A percentile compares a stretch with the other conserved stretches of the same genome.
Conservation (phyloP, 2,329 filamentous ascomycete species). For the Neurospora sp. region DNA sequence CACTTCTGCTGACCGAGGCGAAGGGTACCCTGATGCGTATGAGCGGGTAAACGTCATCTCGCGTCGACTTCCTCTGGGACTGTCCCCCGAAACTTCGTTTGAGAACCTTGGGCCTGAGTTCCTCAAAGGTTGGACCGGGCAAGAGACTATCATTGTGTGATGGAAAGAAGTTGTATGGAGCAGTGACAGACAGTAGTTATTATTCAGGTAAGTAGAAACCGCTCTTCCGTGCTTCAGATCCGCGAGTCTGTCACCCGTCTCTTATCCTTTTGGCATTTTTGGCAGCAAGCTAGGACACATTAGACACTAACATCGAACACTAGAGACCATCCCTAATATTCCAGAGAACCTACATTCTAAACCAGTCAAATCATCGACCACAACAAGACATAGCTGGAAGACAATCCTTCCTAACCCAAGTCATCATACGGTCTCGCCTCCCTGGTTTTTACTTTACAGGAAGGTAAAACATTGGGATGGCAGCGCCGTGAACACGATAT, state of each 20-base stretch:
- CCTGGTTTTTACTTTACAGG: too few relatives aligned
- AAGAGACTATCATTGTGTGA: background rate
- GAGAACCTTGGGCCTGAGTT: background rate
- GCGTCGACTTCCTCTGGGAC: background rate
- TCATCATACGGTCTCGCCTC: too few relatives aligned
- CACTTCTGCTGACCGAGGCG: background rate
- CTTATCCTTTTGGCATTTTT: too few relatives aligned
- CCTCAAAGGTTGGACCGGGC: background rate
- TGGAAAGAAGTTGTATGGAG: background rate
- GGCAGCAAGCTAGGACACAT: rapidly evolving
- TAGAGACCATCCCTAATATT: too few relatives aligned
- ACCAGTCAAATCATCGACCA: too few relatives aligned
- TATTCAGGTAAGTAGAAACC: background rate
- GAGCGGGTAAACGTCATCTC: background rate
- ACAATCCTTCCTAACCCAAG: too few relatives aligned
- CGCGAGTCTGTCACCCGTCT: background rate
- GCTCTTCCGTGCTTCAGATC: background rate
- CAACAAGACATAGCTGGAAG: background rate
- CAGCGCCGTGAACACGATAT: too few relatives aligned
- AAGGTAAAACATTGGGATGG: background rate
- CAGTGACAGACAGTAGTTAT: background rate
- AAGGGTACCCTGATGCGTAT: background rate
- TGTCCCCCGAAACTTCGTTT: background rate
- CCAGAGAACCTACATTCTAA: too few relatives aligned
- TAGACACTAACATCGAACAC: rapidly evolving